Evolutionary conservation across 768 basidiomycete species (phyloP).

Genomic region (Collybia mongolica): DNA sequence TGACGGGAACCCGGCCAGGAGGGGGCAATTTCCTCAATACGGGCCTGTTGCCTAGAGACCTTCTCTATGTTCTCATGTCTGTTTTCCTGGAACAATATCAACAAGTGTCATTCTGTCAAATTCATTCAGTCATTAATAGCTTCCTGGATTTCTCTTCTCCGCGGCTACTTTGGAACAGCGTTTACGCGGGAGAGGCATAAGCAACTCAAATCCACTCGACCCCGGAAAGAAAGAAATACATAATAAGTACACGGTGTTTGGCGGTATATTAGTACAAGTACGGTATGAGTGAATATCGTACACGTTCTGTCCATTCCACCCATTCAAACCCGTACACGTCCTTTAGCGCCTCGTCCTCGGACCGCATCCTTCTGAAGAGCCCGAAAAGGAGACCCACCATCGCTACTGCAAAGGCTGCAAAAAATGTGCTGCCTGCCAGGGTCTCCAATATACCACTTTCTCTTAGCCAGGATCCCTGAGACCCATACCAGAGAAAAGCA

Average conservation of each 20-base stretch:
- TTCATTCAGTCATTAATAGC: too few species aligned
- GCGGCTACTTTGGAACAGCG: too few species aligned
- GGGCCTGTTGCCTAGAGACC: too few species aligned
- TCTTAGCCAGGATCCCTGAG: conserved; percentile 11
- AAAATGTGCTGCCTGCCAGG: not conserved
- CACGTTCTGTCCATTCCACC: conserved; percentile 10
- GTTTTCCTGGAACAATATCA: too few species aligned
- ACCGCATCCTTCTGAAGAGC: conserved; percentile 2
- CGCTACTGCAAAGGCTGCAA: not conserved
- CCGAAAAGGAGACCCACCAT: conserved; percentile 2
- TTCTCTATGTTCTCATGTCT: too few species aligned
- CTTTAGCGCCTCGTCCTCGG: conserved; percentile 13
- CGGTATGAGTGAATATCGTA: conserved; percentile 10
- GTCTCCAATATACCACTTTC: conserved; percentile 7
- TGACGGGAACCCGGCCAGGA: too few species aligned
- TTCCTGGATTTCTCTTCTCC: too few species aligned
- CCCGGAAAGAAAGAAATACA: too few species aligned
- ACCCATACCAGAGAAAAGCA: not conserved
- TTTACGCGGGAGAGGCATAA: too few species aligned
- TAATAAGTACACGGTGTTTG: not conserved
- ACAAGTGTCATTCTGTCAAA: too few species aligned
- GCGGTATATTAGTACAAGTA: conserved; percentile 4
- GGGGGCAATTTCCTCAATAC: too few species aligned
- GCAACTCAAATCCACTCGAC: too few species aligned
- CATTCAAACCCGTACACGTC: conserved; percentile 13